Evolutionary conservation across 441 rosid genomes (phyloP).

Genomic region (Jatropha podagrica): DNA sequence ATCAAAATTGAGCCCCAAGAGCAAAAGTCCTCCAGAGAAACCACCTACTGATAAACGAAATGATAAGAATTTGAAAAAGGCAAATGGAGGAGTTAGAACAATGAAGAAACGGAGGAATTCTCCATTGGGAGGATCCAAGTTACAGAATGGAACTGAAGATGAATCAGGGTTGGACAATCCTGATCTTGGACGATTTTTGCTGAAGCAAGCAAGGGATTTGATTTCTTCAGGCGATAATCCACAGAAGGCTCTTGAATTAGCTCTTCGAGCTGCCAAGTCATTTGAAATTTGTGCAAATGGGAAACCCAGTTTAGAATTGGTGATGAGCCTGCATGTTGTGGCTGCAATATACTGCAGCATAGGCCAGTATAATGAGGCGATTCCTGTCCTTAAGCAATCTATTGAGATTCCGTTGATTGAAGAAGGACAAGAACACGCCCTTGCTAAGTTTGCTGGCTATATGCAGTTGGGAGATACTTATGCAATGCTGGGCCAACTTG

Average conservation of each 20-base stretch:
- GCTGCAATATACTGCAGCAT: conserved; percentile 72
- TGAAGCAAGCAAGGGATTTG: conserved; percentile 73
- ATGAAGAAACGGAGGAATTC: conserved; percentile 34
- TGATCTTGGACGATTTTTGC: conserved; percentile 62
- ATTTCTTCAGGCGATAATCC: conserved; percentile 67
- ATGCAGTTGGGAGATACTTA: conserved; percentile 94
- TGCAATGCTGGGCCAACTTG: conserved; percentile 79
- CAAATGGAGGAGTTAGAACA: conserved; percentile 35
- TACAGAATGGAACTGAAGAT: conserved; percentile 34
- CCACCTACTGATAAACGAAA: conserved; percentile 39
- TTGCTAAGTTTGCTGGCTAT: conserved; percentile 92
- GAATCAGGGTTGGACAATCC: conserved; percentile 42
- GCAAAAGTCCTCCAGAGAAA: conserved; percentile 37
- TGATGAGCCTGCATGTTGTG: conserved; percentile 75
- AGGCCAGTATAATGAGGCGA: conserved; percentile 63
- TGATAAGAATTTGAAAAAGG: conserved; percentile 43
- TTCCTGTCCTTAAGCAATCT: conserved; percentile 79
- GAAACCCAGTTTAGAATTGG: conserved; percentile 54
- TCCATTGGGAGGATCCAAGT: conserved; percentile 28
- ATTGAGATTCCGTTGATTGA: conserved; percentile 77
- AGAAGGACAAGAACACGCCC: conserved; percentile 73
- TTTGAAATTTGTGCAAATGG: conserved; percentile 57
- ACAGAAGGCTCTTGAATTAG: conserved; percentile 68
- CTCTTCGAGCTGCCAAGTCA: conserved; percentile 54
- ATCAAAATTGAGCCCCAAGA: conserved; percentile 42